phyloP scores from a whole-genome alignment of 306 rosid genomes.

The Rubus idaeus region DNA sequence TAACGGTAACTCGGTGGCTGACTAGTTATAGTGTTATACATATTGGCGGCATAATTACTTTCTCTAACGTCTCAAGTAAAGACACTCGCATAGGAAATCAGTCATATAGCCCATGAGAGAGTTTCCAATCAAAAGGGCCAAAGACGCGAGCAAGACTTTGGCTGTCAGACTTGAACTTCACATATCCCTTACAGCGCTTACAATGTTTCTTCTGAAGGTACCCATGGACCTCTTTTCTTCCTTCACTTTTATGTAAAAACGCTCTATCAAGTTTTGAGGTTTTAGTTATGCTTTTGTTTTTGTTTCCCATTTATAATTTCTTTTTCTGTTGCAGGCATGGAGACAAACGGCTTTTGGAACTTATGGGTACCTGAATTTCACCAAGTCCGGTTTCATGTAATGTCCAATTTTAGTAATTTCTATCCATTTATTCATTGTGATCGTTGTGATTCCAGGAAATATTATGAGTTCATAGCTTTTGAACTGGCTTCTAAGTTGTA shows the following conservation, averaged over 20 bases:
- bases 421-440: background rate
- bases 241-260: background rate
- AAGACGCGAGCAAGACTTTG: background rate
- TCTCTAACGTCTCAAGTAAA: no score
- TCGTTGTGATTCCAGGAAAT: background rate
- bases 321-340: constrained; percentile 56
- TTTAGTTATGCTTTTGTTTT: background rate
- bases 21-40: no score
- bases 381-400: constrained; percentile 79
- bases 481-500: background rate
- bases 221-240: background rate
- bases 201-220: constrained; percentile 80
- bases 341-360: constrained; percentile 68
- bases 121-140: background rate
- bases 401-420: constrained; percentile 6
- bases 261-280: no score
- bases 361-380: constrained; percentile 86
- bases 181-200: constrained; percentile 32
- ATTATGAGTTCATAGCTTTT: background rate
- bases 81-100: no score
- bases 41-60: no score
- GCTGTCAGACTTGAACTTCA: constrained; percentile 30
- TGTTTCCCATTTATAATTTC: background rate
- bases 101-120: background rate
- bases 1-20: no score